Percentiles rank a stretch among this genome's conserved stretches.
These are phyloP conservation scores for Alisma plantagoaquatica DNA, from an alignment of 106 monocot genomes.

Conservation along the genomic window DNA sequence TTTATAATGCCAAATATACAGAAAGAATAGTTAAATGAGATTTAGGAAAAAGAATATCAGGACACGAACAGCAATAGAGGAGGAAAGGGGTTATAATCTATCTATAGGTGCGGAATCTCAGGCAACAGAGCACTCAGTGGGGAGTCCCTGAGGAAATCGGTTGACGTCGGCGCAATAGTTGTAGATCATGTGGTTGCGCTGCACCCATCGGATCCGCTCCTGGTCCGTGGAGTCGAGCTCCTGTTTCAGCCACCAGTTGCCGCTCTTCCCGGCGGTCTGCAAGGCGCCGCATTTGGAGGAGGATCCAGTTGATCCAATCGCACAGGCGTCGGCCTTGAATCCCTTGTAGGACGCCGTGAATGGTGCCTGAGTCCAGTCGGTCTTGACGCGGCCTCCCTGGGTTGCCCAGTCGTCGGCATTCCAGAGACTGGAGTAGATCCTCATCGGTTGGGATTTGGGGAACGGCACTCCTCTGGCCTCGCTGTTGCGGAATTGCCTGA, in stretches of 20 bases:
- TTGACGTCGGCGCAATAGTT: constrained; percentile 2
- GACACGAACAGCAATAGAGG: too few relatives aligned
- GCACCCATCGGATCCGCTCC: constrained; percentile 7
- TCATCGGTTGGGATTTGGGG: constrained; percentile 9
- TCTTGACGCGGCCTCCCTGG: constrained; percentile 11
- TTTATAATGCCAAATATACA: too few relatives aligned
- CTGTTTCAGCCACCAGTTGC: constrained; percentile 3
- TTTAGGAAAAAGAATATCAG: too few relatives aligned
- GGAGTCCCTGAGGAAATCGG: constrained; percentile 1
- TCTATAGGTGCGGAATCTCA: too few relatives aligned
- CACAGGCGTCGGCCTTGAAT: constrained; percentile 2
- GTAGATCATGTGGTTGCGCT: constrained; percentile 11
- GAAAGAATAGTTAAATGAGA: too few relatives aligned
- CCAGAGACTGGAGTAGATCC: constrained; percentile 12
- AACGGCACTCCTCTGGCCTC: constrained; percentile 1
- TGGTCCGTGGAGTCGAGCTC: background rate
- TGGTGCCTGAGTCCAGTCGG: constrained; percentile 12
- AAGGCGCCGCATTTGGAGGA: too few relatives aligned
- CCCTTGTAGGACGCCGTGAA: constrained; percentile 4
- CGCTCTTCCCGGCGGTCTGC: too few relatives aligned
- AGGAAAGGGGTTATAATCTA: too few relatives aligned
- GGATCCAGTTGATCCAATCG: too few relatives aligned
- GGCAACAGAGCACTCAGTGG: background rate
- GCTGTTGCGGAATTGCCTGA: constrained; percentile 6
- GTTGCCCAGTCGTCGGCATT: constrained; percentile 15